Conservation (phyloP, 1,284 basidiomycete genomes). For the Cryptococcus sp. region DNA sequence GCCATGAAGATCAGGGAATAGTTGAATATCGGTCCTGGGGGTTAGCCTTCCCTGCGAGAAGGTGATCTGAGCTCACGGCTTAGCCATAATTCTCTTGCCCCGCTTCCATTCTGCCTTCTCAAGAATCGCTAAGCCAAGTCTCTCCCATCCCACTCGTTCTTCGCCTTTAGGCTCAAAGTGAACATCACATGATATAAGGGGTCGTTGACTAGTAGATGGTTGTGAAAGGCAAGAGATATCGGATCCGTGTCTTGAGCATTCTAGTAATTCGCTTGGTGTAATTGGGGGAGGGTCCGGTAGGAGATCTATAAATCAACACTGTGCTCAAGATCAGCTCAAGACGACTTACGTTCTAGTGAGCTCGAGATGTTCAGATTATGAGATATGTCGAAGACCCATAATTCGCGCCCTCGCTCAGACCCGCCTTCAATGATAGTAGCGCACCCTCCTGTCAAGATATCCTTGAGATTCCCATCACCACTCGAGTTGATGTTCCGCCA, state of each 20-base stretch:
- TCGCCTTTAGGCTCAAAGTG: slow-evolving; percentile 4
- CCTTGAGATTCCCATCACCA: not conserved
- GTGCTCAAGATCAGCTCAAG: not conserved
- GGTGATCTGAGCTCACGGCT: slow-evolving; percentile 2
- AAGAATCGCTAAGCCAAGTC: slow-evolving; percentile 15
- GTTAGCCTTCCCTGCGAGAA: not conserved
- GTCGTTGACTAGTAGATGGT: not conserved
- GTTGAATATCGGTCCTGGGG: not conserved
- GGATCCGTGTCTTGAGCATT: slow-evolving; percentile 17
- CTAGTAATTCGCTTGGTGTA: slow-evolving; percentile 3
- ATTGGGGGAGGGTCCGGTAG: slow-evolving; percentile 6
- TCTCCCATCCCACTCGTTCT: slow-evolving; percentile 7
- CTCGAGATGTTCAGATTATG: not conserved
- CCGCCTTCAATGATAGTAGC: slow-evolving; percentile 3
- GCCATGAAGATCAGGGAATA: slow-evolving; percentile 10
- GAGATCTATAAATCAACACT: slow-evolving; percentile 5
- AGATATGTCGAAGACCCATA: slow-evolving; percentile 12
- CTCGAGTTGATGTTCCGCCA: slow-evolving; percentile 22
- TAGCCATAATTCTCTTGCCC: slow-evolving; percentile 17
- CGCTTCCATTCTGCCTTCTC: slow-evolving; percentile 25
- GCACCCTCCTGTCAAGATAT: slow-evolving; percentile 2
- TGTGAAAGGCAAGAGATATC: slow-evolving; percentile 9
- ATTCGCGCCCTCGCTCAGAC: slow-evolving; percentile 1
- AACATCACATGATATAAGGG: slow-evolving; percentile 9
- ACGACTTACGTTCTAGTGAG: not conserved